Conservation (phyloP, 2,329 filamentous ascomycete species). For the Hymenoscyphus salicellus region DNA sequence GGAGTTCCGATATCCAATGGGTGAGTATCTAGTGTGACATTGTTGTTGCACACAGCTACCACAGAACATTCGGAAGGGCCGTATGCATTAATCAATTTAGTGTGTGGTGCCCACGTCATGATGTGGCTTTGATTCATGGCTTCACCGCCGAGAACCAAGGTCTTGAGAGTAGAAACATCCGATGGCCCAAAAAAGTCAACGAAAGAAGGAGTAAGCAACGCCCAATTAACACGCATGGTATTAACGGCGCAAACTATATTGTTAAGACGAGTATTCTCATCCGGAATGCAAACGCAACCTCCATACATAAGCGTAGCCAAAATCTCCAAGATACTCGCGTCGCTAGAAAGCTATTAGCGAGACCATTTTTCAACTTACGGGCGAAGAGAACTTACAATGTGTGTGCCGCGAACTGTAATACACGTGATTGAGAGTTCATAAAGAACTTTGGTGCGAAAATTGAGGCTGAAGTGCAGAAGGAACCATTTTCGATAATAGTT, state of each 20-base stretch:
- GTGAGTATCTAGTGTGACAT: conserved; percentile 18
- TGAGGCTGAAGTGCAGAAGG: conserved; percentile 13
- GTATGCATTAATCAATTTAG: conserved; percentile 52
- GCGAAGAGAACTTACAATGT: conserved; percentile 12
- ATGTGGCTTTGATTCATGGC: conserved; percentile 61
- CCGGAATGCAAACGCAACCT: conserved; percentile 25
- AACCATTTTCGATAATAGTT: conserved; percentile 18
- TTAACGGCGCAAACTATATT: conserved; percentile 20
- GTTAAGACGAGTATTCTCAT: conserved; percentile 23
- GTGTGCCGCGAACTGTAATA: conserved; percentile 25
- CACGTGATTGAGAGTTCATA: conserved; percentile 11
- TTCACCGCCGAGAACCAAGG: conserved; percentile 85
- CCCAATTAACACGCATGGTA: conserved; percentile 20
- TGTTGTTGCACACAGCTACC: conserved; percentile 3
- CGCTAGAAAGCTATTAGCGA: conserved; percentile 4
- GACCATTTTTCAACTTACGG: not conserved
- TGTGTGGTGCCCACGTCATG: conserved; percentile 36
- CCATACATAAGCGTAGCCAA: conserved; percentile 21
- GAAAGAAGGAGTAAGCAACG: conserved; percentile 24
- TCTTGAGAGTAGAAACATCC: conserved; percentile 67
- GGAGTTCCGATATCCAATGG: not conserved
- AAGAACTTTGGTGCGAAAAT: conserved; percentile 10
- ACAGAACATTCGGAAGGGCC: conserved; percentile 74
- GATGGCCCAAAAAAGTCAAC: conserved; percentile 76
- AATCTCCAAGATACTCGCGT: conserved; percentile 24